Percentiles rank a stretch among this genome's conserved stretches.
phyloP scores from a whole-genome alignment of 306 rosid species.

The Quercus ilex region DNA sequence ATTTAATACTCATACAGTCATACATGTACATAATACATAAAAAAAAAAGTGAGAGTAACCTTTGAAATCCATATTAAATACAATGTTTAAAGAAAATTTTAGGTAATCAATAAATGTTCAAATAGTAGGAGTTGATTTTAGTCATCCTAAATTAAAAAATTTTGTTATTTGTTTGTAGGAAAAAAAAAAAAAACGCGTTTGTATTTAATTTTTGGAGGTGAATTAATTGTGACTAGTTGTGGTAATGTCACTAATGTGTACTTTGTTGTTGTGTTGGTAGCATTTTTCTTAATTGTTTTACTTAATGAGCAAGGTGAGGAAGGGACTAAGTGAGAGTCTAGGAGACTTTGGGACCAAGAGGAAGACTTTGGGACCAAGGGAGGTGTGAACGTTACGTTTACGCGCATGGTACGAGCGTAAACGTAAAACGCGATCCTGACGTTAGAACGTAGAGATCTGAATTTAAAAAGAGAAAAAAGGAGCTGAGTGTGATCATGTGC shows the following conservation, averaged over 20 bases:
- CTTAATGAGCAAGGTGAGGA: not conserved
- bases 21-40: no score
- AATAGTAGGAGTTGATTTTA: no score
- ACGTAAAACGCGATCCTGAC: slow-evolving; percentile 33
- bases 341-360: not conserved
- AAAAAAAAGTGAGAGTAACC: no score
- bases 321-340: not conserved
- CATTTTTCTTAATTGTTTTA: not conserved
- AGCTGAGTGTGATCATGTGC: slow-evolving; percentile 44
- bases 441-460: slow-evolving; percentile 1
- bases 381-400: slow-evolving; percentile 51
- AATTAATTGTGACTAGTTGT: no score
- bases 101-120: no score
- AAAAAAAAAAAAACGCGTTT: not conserved
- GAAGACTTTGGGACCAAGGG: slow-evolving; percentile 1
- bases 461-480: not conserved
- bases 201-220: not conserved
- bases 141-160: not conserved
- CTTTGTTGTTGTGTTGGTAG: no score
- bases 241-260: no score
- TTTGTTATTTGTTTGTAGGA: not conserved
- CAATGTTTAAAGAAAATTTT: no score
- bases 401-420: slow-evolving; percentile 56
- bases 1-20: no score
- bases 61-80: no score